Base-by-base conservation (phyloP, 805 yeast genomes). In the Danielia reshetovae region DNA sequence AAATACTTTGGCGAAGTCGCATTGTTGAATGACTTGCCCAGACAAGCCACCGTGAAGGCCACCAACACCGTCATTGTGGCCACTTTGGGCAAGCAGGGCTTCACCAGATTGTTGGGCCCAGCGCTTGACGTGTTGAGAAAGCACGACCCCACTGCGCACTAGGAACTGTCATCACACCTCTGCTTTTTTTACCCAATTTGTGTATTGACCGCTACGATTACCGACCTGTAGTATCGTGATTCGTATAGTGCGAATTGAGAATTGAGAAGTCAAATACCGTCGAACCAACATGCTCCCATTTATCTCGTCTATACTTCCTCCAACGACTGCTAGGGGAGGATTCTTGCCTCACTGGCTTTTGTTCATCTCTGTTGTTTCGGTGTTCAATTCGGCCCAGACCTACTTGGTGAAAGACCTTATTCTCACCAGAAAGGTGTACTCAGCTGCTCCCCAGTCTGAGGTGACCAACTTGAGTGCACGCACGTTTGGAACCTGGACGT, bases 1-100 rank as follows among this genome's bases (percentile, higher is more conserved):
- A 95, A 84, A 57, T 93, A 93, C 65, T 93, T 93, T 60, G 98
- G 98, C 46, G 98, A 93, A 65, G 79, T 93, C 44, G 97, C 98
- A 3, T 69, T 93, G 49, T 71, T 93, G 49, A 84, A 89, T 52
- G 96, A 93, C 56, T 68, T 79, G 39, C 97, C 97, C 42, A 79
- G 98, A 62, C 93, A 85, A 56, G 98, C 98, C 21, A 83, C 96
- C 4, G 93, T 93, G 24, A 77, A 72, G 33, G 96, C 96, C 1
- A 66, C 72, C 12, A 74, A 81, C 32, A 70, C 70, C 27, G 79
- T 93, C 18, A 85, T 85, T 52, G 95, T 89, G 25, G 97, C 94
- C n/a, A 82, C 93, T 3, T 72, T 93, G 49, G 95, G 86, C 42
- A 87, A 90, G 65, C 75, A 83, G 42, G 97, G 96, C 0, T 93